A percentile compares a stretch with the other conserved stretches of the same genome.
phyloP scores from a whole-genome alignment of 805 yeast species.

The Teunomyces cretensis region DNA sequence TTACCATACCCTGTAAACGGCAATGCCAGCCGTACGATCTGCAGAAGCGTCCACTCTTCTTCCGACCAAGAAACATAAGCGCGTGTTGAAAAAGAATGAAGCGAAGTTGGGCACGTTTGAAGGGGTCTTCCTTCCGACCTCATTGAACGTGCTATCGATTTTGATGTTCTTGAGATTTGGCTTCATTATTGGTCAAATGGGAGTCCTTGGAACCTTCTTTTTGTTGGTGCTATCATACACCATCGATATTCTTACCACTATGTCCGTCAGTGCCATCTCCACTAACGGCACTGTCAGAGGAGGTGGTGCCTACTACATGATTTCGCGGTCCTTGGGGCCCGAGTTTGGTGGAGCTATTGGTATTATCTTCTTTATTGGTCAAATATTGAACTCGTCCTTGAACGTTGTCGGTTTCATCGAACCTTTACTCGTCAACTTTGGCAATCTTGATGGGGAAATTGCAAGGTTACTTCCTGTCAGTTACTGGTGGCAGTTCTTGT shows the following conservation, averaged over 20 bases:
- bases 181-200: constrained; percentile 92
- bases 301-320: constrained; percentile 98
- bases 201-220: constrained; percentile 72
- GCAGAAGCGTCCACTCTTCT: neutral
- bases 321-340: constrained; percentile 91
- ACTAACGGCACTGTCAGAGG: constrained; percentile 97
- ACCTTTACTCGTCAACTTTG: constrained; percentile 82
- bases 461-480: constrained; percentile 64
- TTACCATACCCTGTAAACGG: neutral
- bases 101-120: constrained; percentile 73
- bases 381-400: constrained; percentile 84
- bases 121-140: constrained; percentile 93
- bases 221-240: constrained; percentile 71
- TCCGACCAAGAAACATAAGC: neutral
- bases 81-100: neutral
- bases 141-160: constrained; percentile 88
- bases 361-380: constrained; percentile 90
- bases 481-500: constrained; percentile 63
- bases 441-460: constrained; percentile 56
- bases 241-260: constrained; percentile 80
- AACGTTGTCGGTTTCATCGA: constrained; percentile 96
- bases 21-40: constrained; percentile 2
- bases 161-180: constrained; percentile 95
- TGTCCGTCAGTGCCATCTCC: constrained; percentile 92
- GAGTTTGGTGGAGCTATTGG: constrained; percentile 99